These are phyloP conservation scores for Cryphonectria nitschkei DNA, from an alignment of 2,329 filamentous ascomycete species.

Conservation along the genomic window DNA sequence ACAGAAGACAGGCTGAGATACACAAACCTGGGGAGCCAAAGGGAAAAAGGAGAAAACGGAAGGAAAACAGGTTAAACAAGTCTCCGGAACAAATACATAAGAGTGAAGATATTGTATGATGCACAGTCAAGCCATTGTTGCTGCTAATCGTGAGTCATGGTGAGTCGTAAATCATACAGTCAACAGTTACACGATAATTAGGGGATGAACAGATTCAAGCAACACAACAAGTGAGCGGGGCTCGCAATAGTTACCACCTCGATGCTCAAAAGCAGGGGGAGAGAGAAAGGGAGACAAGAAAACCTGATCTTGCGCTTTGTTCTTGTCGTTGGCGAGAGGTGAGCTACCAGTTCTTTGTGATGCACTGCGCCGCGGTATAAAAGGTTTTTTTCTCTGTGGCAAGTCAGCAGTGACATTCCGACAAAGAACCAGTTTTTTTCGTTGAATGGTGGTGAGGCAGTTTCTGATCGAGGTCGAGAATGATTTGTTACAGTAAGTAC, in stretches of 20 bases:
- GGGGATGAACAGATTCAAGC: neutral
- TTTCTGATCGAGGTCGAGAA: too few species aligned
- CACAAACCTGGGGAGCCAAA: neutral
- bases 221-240: neutral
- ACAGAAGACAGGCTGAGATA: neutral
- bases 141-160: conserved; percentile 2
- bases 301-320: neutral
- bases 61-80: neutral
- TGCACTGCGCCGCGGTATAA: neutral
- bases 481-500: too few species aligned
- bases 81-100: neutral
- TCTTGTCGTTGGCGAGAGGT: neutral
- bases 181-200: too few species aligned
- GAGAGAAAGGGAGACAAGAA: neutral
- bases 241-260: neutral
- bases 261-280: neutral
- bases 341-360: neutral
- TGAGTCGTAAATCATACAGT: neutral
- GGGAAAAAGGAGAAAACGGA: neutral
- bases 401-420: neutral
- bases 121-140: neutral
- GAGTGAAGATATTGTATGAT: neutral
- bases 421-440: neutral
- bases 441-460: neutral
- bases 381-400: neutral